Base-by-base conservation (phyloP, 805 yeast species). In the Kodamaea hsintzibuensis region DNA sequence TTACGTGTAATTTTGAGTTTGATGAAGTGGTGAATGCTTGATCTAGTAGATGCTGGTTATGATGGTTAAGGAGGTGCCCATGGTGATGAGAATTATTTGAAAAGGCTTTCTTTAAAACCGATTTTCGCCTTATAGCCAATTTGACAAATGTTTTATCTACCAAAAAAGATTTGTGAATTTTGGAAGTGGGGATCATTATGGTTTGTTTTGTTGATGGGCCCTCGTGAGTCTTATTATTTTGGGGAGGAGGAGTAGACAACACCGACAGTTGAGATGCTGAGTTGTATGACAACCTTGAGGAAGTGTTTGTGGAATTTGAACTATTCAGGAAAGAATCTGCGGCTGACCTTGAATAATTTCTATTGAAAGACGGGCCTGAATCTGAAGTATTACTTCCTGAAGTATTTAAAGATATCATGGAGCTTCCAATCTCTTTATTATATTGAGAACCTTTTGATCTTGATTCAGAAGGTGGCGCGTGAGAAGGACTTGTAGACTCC, bases 1-100 rank as follows among this genome's bases (percentile, higher is more conserved):
- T 75, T 10, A 72, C 61, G 53, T 74, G 78, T 18, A 73, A 63
- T 52, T 74, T 75, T 0, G 71, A 61, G 35, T 59, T 61, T 8
- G 53, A 44, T 12, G 44, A 39, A 6, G 46, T 7, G 10, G 16
- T 7, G 42, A 30, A 14, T 12, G 33, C 19, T 2, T 37, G 43
- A 17, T 42, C 37, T 25, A 40, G 37, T 14, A 33, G n/a, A 30
- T 30, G 12, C 16, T 40, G 51, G 14, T 5, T 30, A 17, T 39
- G 50, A 18, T 16, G 43, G 18, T 40, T 25, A 12, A 47, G 25
- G 6, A 4, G 25, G 25, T 22, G n/a, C n/a, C n/a, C n/a, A n/a
- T n/a, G 25, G 25, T 22, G 25, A 22, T 22, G 25, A 4, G 25
- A 22, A 22, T 22, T 22, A 22, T 22, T 22, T 22, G 25, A 3